Conservation (phyloP, 176 grass and related monocot genomes). For the Hordeum vulgare region DNA sequence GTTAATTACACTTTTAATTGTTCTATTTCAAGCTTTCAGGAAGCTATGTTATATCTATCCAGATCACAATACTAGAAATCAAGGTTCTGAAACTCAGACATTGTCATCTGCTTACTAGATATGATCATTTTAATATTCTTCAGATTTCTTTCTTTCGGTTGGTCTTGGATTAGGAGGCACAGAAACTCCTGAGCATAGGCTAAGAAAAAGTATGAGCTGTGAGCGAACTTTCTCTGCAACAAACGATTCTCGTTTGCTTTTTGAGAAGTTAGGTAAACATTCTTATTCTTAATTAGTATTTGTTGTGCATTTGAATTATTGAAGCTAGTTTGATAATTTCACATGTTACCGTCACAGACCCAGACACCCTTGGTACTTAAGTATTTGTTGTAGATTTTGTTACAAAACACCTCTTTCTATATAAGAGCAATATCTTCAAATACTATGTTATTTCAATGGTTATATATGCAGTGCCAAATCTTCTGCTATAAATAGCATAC, state of each 20-base stretch:
- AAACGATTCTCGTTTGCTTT: conserved; percentile 51
- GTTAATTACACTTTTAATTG: conserved; percentile 13
- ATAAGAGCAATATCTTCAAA: background rate
- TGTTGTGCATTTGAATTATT: conserved; percentile 13
- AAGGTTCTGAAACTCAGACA: background rate
- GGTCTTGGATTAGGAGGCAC: conserved; percentile 86
- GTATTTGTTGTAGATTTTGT: background rate
- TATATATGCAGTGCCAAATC: background rate
- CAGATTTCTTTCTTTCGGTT: conserved; percentile 97
- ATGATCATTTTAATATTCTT: conserved; percentile 18
- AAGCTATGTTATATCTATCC: conserved; percentile 17
- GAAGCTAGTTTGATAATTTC: background rate
- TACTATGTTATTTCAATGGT: background rate
- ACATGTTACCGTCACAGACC: background rate
- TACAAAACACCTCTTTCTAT: background rate
- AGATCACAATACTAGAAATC: background rate
- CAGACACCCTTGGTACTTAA: background rate
- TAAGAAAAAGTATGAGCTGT: conserved; percentile 87
- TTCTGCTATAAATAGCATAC: background rate
- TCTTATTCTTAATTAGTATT: background rate
- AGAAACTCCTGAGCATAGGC: conserved; percentile 68
- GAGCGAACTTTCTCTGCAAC: conserved; percentile 79
- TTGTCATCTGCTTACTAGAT: background rate
- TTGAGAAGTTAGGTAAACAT: conserved; percentile 64
- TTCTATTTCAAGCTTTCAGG: conserved; percentile 16